Evolutionary conservation across 495 filamentous ascomycete genomes (phyloP).

Genomic region (Aspergillus heteromorphus): DNA sequence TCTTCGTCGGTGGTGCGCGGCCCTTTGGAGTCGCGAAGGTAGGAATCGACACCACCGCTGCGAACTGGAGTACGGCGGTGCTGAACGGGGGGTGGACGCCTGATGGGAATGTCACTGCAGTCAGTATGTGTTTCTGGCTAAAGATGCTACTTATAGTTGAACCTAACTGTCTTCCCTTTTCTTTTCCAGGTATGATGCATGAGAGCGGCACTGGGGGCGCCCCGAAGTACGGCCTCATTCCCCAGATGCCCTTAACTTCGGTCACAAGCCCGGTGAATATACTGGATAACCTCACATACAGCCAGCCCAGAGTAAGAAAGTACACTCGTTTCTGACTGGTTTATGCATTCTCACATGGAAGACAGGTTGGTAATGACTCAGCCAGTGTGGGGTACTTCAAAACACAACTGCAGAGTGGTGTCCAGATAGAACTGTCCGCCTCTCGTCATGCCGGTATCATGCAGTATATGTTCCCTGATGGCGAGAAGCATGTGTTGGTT

Average conservation of each 20-base stretch:
- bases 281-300: slow-evolving; percentile 38
- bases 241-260: slow-evolving; percentile 53
- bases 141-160: neutral
- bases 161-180: neutral
- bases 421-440: slow-evolving; percentile 54
- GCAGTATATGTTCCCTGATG: slow-evolving; percentile 52
- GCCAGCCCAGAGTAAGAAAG: slow-evolving; percentile 25
- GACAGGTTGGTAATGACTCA: slow-evolving; percentile 41
- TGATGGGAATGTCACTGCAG: slow-evolving; percentile 55
- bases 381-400: slow-evolving; percentile 58
- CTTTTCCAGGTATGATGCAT: slow-evolving; percentile 50
- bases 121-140: slow-evolving; percentile 29
- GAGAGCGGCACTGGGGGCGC: slow-evolving; percentile 66
- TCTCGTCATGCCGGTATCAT: slow-evolving; percentile 57
- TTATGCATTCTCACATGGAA: neutral
- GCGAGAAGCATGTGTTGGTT: slow-evolving; percentile 48
- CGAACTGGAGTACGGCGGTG: slow-evolving; percentile 44
- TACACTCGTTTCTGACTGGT: neutral
- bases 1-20: slow-evolving; percentile 58
- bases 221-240: slow-evolving; percentile 63
- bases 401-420: slow-evolving; percentile 46
- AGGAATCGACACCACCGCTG: slow-evolving; percentile 54
- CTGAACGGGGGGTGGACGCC: slow-evolving; percentile 55
- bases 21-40: slow-evolving; percentile 66
- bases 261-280: slow-evolving; percentile 32